Evolutionary conservation across 2,329 filamentous ascomycete species (phyloP).

Genomic region (Colletotrichum lentis): DNA sequence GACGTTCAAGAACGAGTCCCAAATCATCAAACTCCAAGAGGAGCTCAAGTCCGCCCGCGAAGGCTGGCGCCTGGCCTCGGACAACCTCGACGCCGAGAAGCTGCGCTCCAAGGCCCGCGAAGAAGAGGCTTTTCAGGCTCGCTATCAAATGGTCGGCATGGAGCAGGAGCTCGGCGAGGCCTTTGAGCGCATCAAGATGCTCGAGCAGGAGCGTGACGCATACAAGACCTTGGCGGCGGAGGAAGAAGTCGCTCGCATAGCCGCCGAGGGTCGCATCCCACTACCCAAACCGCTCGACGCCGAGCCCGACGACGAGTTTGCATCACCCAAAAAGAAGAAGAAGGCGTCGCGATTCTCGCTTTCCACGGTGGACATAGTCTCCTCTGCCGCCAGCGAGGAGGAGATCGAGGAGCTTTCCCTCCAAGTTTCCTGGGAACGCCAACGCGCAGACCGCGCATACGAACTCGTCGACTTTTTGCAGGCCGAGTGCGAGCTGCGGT

Average conservation of each 20-base stretch:
- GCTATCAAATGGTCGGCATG: conserved; percentile 70
- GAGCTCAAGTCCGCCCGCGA: conserved; percentile 71
- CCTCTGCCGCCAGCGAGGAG: conserved; percentile 64
- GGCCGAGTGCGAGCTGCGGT: conserved; percentile 74
- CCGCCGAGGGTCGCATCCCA: conserved; percentile 74
- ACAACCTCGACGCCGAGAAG: conserved; percentile 69
- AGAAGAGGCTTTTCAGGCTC: conserved; percentile 73
- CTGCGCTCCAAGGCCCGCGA: conserved; percentile 68
- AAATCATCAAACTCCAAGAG: conserved; percentile 75
- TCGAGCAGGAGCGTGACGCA: conserved; percentile 78
- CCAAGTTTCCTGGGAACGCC: conserved; percentile 66
- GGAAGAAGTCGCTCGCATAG: conserved; percentile 76
- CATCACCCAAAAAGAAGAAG: conserved; percentile 67
- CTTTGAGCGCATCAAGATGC: conserved; percentile 67
- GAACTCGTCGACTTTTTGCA: conserved; percentile 80
- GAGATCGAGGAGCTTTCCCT: conserved; percentile 65
- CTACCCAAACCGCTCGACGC: conserved; percentile 61
- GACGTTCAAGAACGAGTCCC: conserved; percentile 76
- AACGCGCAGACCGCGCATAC: conserved; percentile 72
- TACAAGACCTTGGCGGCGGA: conserved; percentile 76
- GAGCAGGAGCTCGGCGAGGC: conserved; percentile 74
- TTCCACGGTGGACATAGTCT: conserved; percentile 59
- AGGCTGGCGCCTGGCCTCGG: conserved; percentile 63
- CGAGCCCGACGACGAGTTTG: conserved; percentile 66
- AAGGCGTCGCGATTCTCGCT: conserved; percentile 56